These are phyloP conservation scores for Tetraselmis chui DNA, from an alignment of 139 green algal species.

Conservation along the genomic window DNA sequence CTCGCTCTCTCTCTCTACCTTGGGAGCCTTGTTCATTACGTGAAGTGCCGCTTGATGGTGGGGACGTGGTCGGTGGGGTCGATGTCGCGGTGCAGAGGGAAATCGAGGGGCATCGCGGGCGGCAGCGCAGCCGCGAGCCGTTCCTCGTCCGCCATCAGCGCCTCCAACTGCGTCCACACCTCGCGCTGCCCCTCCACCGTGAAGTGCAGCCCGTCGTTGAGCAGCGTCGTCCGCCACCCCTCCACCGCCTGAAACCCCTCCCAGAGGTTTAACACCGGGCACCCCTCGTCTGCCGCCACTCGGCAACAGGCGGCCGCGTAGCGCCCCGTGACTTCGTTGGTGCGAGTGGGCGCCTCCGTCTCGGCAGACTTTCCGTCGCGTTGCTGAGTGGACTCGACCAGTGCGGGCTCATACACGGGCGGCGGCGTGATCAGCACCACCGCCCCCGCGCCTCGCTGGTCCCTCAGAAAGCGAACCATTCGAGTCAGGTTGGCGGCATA, in stretches of 20 bases:
- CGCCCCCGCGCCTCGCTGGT: constrained; percentile 15
- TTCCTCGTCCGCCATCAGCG: constrained; percentile 18
- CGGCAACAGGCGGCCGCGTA: constrained; percentile 47
- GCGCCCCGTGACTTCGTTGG: constrained; percentile 32
- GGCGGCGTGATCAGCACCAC: constrained; percentile 71
- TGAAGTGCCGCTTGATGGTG: not conserved
- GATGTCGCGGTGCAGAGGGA: not conserved
- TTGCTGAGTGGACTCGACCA: constrained; percentile 29
- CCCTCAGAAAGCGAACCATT: constrained; percentile 42
- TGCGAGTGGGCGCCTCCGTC: constrained; percentile 12
- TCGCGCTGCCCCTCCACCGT: constrained; percentile 40
- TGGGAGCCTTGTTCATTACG: too few relatives aligned
- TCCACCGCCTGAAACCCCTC: constrained; percentile 35
- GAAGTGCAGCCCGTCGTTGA: constrained; percentile 72
- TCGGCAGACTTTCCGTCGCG: not conserved
- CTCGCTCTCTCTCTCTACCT: too few relatives aligned
- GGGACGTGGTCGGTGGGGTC: not conserved
- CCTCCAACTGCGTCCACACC: constrained; percentile 36
- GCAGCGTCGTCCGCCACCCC: constrained; percentile 20
- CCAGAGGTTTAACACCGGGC: constrained; percentile 68
- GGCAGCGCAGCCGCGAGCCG: not conserved
- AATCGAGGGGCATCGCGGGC: not conserved
- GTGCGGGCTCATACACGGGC: constrained; percentile 51
- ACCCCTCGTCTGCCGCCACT: constrained; percentile 27
- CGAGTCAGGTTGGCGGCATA: constrained; percentile 51